A percentile compares a stretch with the other conserved stretches of the same genome.
Evolutionary conservation across 495 filamentous ascomycete genomes (phyloP).

Genomic region (Hypoxylon lienhwacheense): DNA sequence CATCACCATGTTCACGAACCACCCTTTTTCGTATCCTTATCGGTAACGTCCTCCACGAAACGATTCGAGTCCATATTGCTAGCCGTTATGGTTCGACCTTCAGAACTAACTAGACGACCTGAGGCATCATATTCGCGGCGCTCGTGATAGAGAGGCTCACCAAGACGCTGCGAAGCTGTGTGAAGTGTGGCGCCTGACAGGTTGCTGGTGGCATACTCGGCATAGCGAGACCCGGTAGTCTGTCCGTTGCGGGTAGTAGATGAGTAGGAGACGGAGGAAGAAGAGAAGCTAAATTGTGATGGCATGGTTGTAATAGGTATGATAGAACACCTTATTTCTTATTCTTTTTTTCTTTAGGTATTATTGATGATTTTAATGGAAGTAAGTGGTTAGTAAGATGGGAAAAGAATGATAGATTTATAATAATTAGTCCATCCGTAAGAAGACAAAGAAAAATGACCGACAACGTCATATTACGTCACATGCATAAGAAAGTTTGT

Average conservation of each 20-base stretch:
- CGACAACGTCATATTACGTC: no score
- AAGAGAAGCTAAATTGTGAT: slow-evolving; percentile 18
- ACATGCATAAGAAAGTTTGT: no score
- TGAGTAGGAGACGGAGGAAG: slow-evolving; percentile 23
- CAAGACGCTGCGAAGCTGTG: slow-evolving; percentile 12
- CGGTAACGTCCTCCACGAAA: slow-evolving; percentile 30
- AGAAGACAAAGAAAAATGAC: no score
- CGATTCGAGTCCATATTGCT: slow-evolving; percentile 7
- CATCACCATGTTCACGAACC: slow-evolving; percentile 53
- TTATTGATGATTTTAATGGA: neutral
- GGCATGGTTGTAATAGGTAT: slow-evolving; percentile 7
- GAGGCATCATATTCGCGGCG: slow-evolving; percentile 26
- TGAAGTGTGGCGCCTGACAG: slow-evolving; percentile 20
- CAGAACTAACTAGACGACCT: slow-evolving; percentile 19
- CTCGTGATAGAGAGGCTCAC: slow-evolving; percentile 19
- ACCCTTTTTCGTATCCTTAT: slow-evolving; percentile 78
- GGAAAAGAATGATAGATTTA: no score
- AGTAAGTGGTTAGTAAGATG: no score
- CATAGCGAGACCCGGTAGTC: slow-evolving; percentile 22
- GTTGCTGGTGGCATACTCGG: slow-evolving; percentile 16
- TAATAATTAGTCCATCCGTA: no score
- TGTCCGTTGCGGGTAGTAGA: slow-evolving; percentile 24
- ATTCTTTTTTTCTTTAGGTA: neutral
- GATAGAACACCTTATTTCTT: neutral
- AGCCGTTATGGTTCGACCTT: slow-evolving; percentile 6